Conservation (phyloP, 2,329 filamentous ascomycete genomes). For the Cytospora leucostoma region DNA sequence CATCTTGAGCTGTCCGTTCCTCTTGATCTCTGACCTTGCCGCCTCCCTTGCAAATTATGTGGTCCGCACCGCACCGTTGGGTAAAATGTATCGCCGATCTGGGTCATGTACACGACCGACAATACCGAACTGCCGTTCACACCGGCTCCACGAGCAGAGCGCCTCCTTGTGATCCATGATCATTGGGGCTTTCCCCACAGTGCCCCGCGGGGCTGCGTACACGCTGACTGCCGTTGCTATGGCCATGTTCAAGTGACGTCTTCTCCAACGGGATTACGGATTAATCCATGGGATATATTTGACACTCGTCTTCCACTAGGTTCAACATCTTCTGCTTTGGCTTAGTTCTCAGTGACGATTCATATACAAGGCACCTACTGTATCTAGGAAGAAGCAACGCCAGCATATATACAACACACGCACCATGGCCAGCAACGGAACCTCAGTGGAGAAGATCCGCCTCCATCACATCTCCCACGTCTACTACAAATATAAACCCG, state of each 20-base stretch:
- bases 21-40: no score
- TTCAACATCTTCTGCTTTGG: background rate
- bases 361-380: no score
- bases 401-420: background rate
- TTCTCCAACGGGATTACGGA: background rate
- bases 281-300: background rate
- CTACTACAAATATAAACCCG: constrained; percentile 53
- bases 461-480: constrained; percentile 47
- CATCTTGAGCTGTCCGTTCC: no score
- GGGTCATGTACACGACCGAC: no score
- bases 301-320: background rate
- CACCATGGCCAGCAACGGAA: constrained; percentile 30
- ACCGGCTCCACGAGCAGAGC: no score
- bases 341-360: background rate
- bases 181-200: no score
- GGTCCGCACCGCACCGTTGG: no score
- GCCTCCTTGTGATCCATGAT: no score
- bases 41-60: no score
- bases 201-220: no score
- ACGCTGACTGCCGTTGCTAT: background rate
- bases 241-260: background rate
- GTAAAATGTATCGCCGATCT: no score
- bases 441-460: constrained; percentile 36
- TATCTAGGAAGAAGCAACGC: background rate
- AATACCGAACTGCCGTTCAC: no score